Evolutionary conservation across 805 yeast genomes (phyloP).

Genomic region (Pichia nakasei): DNA sequence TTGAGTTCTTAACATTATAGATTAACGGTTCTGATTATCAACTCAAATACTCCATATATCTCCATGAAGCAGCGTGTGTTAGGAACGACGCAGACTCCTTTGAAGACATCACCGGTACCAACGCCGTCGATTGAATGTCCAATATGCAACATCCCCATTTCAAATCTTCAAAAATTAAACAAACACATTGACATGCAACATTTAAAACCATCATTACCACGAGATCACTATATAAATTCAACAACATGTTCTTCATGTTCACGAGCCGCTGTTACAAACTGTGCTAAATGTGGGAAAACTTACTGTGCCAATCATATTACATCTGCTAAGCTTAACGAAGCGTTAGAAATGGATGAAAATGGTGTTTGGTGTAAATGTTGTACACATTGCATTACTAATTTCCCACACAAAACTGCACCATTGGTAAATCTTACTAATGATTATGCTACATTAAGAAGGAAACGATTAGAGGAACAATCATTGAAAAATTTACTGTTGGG

Average conservation of each 20-base stretch:
- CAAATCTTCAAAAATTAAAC: slow-evolving; percentile 47
- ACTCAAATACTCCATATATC: too few relatives aligned
- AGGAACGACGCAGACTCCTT: too few relatives aligned
- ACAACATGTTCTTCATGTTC: slow-evolving; percentile 17
- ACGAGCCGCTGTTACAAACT: slow-evolving; percentile 45
- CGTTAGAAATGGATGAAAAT: slow-evolving; percentile 30
- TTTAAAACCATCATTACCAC: slow-evolving; percentile 21
- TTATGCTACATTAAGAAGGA: slow-evolving; percentile 35
- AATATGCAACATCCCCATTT: slow-evolving; percentile 55
- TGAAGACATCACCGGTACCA: background rate
- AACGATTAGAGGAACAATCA: slow-evolving; percentile 26
- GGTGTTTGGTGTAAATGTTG: slow-evolving; percentile 75
- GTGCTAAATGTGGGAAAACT: slow-evolving; percentile 68
- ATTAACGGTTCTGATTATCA: too few relatives aligned
- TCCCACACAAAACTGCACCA: slow-evolving; percentile 29
- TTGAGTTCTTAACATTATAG: too few relatives aligned
- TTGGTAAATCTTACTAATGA: slow-evolving; percentile 7
- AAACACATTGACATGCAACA: slow-evolving; percentile 68
- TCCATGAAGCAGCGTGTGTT: too few relatives aligned
- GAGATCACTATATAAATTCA: slow-evolving; percentile 53
- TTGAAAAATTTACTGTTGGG: slow-evolving; percentile 32
- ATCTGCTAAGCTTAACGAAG: slow-evolving; percentile 40
- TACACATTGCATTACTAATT: slow-evolving; percentile 38
- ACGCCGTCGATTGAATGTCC: slow-evolving; percentile 41
- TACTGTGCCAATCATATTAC: slow-evolving; percentile 60